Evolutionary conservation across 768 basidiomycete species (phyloP).

Genomic region (Boletus reticuloceps): DNA sequence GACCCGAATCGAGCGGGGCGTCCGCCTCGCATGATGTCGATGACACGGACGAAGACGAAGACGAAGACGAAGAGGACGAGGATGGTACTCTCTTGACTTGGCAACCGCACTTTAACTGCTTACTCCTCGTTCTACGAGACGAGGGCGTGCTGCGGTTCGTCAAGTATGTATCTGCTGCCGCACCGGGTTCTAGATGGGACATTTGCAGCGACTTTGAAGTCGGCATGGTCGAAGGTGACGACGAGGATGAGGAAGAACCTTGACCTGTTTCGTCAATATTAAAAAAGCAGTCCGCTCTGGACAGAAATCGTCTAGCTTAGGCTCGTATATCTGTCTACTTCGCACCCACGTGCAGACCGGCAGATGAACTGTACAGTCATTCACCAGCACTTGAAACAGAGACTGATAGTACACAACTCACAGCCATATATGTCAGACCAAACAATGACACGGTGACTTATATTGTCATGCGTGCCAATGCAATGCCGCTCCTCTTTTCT

Average conservation of each 20-base stretch:
- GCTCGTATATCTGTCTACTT: too few relatives aligned
- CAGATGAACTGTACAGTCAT: too few relatives aligned
- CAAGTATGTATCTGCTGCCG: constrained; percentile 90
- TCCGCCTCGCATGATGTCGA: constrained; percentile 13
- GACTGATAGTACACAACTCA: too few relatives aligned
- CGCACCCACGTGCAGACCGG: too few relatives aligned
- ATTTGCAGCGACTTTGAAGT: constrained; percentile 91
- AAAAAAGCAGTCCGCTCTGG: background rate
- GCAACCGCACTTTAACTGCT: constrained; percentile 85
- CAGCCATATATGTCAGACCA: too few relatives aligned
- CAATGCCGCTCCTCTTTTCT: too few relatives aligned
- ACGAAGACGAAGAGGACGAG: constrained; percentile 51
- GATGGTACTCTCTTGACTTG: constrained; percentile 81
- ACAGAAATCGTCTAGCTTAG: background rate
- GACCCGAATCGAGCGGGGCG: constrained; percentile 7
- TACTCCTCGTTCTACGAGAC: constrained; percentile 88
- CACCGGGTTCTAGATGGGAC: constrained; percentile 92
- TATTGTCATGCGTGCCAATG: too few relatives aligned
- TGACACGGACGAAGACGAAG: constrained; percentile 28
- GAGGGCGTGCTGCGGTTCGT: constrained; percentile 93
- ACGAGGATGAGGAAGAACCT: constrained; percentile 25
- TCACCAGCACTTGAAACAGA: too few relatives aligned
- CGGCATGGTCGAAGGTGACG: constrained; percentile 67
- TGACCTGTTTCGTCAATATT: background rate
- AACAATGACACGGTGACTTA: constrained; percentile 39